Base-by-base conservation (phyloP, 31 red algal genomes). In the Odonthalia washingtoniensis region DNA sequence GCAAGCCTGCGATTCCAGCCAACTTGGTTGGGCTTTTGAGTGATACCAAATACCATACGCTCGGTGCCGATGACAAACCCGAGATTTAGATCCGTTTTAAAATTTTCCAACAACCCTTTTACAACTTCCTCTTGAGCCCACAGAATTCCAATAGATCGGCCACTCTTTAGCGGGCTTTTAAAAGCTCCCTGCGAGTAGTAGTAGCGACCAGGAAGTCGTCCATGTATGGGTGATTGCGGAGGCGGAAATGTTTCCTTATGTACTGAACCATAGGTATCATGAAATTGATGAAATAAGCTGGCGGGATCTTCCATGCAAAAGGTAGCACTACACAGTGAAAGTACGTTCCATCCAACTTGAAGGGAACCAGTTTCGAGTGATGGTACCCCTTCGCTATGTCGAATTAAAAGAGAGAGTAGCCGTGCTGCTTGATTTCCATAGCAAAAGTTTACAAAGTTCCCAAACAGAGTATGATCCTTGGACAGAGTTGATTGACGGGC, bases 161-260 rank as follows among this genome's bases (percentile, higher is more conserved):
- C 14, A 70, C 12, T 37, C 21, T 28, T 37, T 12, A 17, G 16
- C 52, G 52, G 14, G 52, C 52, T 24, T 24, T 61, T 61, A 17
- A 17, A 24, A 14, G 24, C 16, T 61, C 52, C 52, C 24, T 24
- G 16, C 52, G 52, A 17, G 52, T 61, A 57, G 49, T 9, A 21
- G 12, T 14, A 24, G 63, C 89, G 3, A 88, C 44, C 4, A 88
- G 0, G 42, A 94, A 88, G 1, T 94, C 69, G 65, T 88, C 91
- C 36, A 94, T 40, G 70, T 94, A 94, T 2, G 77, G 38, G 5
- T 63, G 49, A 57, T 14, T 57, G 49, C 9, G 52, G 34, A 81
- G 41, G 34, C 61, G 1, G 34, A 49, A 21, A 0, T 36, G 33
- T n/a, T 49, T 24, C 0, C 86, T 5, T 4, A 89, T 80, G 28